Conservation (phyloP, 306 rosid species). For the Trifolium subterraneum region DNA sequence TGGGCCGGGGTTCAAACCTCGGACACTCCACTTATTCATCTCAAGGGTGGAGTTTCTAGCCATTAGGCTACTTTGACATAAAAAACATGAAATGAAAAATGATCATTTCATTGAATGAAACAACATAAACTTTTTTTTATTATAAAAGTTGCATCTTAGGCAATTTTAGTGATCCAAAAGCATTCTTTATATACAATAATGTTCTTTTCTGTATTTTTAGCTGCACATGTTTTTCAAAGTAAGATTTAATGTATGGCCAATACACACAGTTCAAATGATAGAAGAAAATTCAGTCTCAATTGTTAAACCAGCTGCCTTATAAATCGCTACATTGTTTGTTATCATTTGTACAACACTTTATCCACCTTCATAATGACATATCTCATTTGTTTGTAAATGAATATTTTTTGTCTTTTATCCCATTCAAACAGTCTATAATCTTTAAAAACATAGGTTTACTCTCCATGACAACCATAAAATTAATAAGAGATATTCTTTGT, state of each 20-base stretch:
- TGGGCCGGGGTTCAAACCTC: no score
- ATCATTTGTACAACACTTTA: not conserved
- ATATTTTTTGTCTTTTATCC: not conserved
- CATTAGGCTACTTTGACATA: no score
- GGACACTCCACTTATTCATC: no score
- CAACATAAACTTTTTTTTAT: no score
- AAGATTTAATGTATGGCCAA: not conserved
- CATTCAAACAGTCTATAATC: not conserved
- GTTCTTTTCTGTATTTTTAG: no score
- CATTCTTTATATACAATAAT: no score
- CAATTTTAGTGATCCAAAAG: no score
- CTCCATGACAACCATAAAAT: not conserved
- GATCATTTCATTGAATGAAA: no score
- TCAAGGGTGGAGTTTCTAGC: no score
- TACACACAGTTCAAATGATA: not conserved
- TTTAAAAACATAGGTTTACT: slow-evolving; percentile 1
- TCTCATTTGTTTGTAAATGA: not conserved
- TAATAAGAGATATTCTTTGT: not conserved
- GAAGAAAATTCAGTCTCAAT: not conserved
- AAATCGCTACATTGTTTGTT: not conserved
- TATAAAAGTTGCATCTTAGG: no score
- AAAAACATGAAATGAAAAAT: no score
- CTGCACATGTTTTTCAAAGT: no score
- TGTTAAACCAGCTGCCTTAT: not conserved
- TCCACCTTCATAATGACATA: not conserved